Evolutionary conservation across 1,139 yeast species (phyloP), one percentile per base, ranked within the genome.

Genomic region (Geotrichum phurueaensis): DNA sequence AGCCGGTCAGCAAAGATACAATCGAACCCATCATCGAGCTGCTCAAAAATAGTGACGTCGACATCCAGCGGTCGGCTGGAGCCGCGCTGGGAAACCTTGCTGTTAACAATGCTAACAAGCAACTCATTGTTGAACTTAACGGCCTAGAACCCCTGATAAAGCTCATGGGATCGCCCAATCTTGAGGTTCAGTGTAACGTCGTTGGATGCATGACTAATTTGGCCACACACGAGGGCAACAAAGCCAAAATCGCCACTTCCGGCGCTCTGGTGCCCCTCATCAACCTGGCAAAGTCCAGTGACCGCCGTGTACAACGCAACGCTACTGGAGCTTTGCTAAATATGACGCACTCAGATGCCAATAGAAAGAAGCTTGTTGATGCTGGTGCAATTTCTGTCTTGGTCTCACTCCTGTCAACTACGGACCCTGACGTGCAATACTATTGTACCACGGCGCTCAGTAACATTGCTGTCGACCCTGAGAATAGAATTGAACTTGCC

Each of bases 301-400:
- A 94, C 75, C 85, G 91, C 69, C 84, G 99, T 69, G 99, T 94
- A 6, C 99, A 94, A 78, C 84, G 99, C 76, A 94, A 94, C 71
- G 98, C 99, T 47, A 94, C 99, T 4, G 99, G 99, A 54, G 99
- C 99, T 0, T 79, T 94, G 70, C 81, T 94, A 66, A 94, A 94
- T 75, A 94, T 94, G 99, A 94, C 99, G 52, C 99, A 94, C 73
- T 89, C 97, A 23, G 91, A 89, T 66, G 99, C 92, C 76, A 94
- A 95, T 75, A 85, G 99, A 76, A 95, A 89, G 74, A 98, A 95
- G 75, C 80, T 94, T 66, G 99, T 94, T 56, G 90, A 89, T 73
- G 98, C 99, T 1, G 99, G 98, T 51, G 97, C 99, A 7, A 96
- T 94, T 5, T 99, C 99, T 0, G 97, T 94, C 6, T 79, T 94